Evolutionary conservation across 305 asterid species (phyloP).

Genomic region (Solanum aculeatissimum): DNA sequence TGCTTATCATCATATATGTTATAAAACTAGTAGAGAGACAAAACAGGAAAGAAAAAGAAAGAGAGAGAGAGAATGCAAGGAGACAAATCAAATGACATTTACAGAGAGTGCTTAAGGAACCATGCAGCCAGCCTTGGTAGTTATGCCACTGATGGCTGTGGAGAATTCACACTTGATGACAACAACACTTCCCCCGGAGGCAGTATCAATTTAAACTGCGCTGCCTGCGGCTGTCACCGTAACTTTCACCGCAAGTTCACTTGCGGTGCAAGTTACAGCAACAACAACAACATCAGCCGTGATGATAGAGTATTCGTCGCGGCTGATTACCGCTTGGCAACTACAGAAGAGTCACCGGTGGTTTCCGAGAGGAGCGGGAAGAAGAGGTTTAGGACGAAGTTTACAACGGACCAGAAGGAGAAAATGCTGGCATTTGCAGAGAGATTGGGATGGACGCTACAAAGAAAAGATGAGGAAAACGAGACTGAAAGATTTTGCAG

Average conservation of each 20-base stretch:
- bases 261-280: background rate
- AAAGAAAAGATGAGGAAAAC: conserved; percentile 36
- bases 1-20: background rate
- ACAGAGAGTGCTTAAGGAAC: conserved; percentile 49
- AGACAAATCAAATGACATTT: conserved; percentile 17
- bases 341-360: conserved; percentile 6
- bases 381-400: conserved; percentile 52
- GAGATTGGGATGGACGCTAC: conserved; percentile 54
- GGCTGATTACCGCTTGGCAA: conserved; percentile 5
- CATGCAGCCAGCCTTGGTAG: conserved; percentile 74
- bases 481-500: conserved; percentile 49
- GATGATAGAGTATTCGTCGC: background rate
- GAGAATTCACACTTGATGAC: conserved; percentile 35
- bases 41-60: background rate
- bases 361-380: conserved; percentile 16
- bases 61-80: conserved; percentile 15
- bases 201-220: conserved; percentile 21
- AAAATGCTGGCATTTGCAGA: conserved; percentile 56
- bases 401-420: conserved; percentile 50
- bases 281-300: background rate
- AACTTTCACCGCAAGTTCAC: conserved; percentile 48
- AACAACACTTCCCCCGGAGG: background rate
- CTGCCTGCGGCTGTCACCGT: conserved; percentile 69
- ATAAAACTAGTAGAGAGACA: background rate
- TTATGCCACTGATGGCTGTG: conserved; percentile 76